These are phyloP conservation scores for Daldinia grandis DNA, from an alignment of 495 filamentous ascomycete genomes.

Conservation along the genomic window DNA sequence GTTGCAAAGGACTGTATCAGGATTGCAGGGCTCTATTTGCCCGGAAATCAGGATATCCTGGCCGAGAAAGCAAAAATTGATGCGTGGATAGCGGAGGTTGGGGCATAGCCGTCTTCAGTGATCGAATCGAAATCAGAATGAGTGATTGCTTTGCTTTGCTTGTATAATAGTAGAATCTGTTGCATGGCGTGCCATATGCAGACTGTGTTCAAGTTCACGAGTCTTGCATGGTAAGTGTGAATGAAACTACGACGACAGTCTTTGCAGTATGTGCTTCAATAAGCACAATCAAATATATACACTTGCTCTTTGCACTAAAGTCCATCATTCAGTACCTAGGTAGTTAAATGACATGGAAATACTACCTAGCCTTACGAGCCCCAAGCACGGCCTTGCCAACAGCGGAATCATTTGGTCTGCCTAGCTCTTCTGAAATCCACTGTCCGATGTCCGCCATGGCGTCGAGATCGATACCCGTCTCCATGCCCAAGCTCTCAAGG, in stretches of 20 bases:
- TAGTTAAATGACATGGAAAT: not conserved
- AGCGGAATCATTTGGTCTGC: slow-evolving; percentile 74
- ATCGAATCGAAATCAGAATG: not conserved
- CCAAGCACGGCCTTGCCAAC: slow-evolving; percentile 82
- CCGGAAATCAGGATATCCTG: not conserved
- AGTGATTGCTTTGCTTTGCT: not conserved
- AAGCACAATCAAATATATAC: not conserved
- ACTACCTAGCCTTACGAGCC: slow-evolving; percentile 47
- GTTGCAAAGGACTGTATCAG: not conserved
- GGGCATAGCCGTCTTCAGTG: not conserved
- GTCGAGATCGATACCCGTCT: slow-evolving; percentile 88
- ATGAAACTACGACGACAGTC: not conserved
- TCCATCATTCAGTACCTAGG: too few species aligned
- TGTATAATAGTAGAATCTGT: not conserved
- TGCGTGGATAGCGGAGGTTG: not conserved
- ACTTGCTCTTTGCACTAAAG: not conserved
- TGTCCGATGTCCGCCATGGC: slow-evolving; percentile 80
- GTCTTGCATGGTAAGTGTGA: not conserved
- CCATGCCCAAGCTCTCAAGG: slow-evolving; percentile 83
- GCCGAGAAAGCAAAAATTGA: not conserved
- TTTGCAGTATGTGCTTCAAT: not conserved
- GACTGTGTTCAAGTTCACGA: not conserved
- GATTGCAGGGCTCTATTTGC: not conserved
- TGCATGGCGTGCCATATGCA: not conserved
- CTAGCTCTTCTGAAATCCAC: slow-evolving; percentile 89